Evolutionary conservation across 1,284 basidiomycete species (phyloP).

Genomic region (Fomitiporia mediterranea): DNA sequence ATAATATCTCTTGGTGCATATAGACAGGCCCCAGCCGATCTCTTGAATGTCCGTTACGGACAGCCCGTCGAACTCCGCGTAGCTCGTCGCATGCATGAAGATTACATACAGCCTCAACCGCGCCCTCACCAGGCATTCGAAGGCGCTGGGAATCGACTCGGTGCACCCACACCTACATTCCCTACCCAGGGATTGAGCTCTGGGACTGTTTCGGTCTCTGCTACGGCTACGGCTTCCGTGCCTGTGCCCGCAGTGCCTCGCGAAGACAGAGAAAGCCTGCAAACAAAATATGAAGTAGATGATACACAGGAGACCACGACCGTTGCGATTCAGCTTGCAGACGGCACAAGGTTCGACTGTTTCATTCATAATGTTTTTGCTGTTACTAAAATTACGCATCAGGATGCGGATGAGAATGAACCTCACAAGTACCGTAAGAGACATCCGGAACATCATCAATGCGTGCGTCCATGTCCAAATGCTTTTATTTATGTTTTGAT

Average conservation of each 20-base stretch:
- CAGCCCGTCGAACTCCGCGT: slow-evolving; percentile 89
- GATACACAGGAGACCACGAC: slow-evolving; percentile 78
- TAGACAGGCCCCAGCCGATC: slow-evolving; percentile 73
- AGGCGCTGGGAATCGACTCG: slow-evolving; percentile 82
- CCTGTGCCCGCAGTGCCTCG: slow-evolving; percentile 25
- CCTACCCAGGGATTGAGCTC: slow-evolving; percentile 49
- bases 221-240: slow-evolving; percentile 21
- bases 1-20: background rate
- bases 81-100: slow-evolving; percentile 67
- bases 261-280: slow-evolving; percentile 38
- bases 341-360: slow-evolving; percentile 84
- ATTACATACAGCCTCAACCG: slow-evolving; percentile 59
- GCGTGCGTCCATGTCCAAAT: slow-evolving; percentile 33
- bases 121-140: slow-evolving; percentile 49
- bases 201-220: slow-evolving; percentile 36
- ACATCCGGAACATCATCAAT: slow-evolving; percentile 85
- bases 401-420: slow-evolving; percentile 88
- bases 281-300: slow-evolving; percentile 77
- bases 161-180: slow-evolving; percentile 51
- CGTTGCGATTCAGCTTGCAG: slow-evolving; percentile 87
- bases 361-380: too few species aligned
- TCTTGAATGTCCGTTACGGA: slow-evolving; percentile 74
- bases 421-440: slow-evolving; percentile 83
- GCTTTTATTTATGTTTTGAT: too few species aligned
- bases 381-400: slow-evolving; percentile 29